These are phyloP conservation scores for Aspergillus persii DNA, from an alignment of 2,329 filamentous ascomycete species.

Conservation along the genomic window DNA sequence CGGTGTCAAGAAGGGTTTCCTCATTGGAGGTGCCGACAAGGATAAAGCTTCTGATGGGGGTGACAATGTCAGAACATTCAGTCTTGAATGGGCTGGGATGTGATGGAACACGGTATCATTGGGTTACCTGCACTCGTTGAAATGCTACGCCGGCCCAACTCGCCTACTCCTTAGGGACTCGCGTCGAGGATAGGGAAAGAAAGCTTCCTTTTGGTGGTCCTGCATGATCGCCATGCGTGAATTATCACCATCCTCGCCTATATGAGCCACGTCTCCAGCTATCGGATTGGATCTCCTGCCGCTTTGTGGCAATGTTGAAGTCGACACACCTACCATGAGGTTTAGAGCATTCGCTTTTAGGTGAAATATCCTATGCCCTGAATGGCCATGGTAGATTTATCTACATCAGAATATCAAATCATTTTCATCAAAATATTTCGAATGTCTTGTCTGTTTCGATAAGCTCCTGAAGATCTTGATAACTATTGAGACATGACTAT, in stretches of 20 bases:
- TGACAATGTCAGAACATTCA: conserved; percentile 65
- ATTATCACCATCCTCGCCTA: too few relatives aligned
- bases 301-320: too few relatives aligned
- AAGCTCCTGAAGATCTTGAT: neutral
- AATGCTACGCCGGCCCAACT: neutral
- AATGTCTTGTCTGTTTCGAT: neutral
- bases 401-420: too few relatives aligned
- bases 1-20: conserved; percentile 91
- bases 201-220: too few relatives aligned
- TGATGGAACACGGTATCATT: conserved; percentile 45
- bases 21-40: conserved; percentile 69
- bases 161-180: neutral
- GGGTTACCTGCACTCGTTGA: too few relatives aligned
- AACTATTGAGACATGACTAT: neutral
- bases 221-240: too few relatives aligned
- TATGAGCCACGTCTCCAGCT: too few relatives aligned
- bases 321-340: neutral
- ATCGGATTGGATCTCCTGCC: too few relatives aligned
- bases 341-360: neutral
- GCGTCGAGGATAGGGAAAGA: neutral
- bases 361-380: neutral
- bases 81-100: conserved; percentile 92
- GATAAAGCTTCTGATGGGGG: conserved; percentile 37
- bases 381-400: neutral
- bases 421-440: neutral